A percentile compares a stretch with the other conserved stretches of the same genome.
These are phyloP conservation scores for Spencermartinsiella ligniputridi DNA, from an alignment of 1,139 yeast species.

Conservation along the genomic window DNA sequence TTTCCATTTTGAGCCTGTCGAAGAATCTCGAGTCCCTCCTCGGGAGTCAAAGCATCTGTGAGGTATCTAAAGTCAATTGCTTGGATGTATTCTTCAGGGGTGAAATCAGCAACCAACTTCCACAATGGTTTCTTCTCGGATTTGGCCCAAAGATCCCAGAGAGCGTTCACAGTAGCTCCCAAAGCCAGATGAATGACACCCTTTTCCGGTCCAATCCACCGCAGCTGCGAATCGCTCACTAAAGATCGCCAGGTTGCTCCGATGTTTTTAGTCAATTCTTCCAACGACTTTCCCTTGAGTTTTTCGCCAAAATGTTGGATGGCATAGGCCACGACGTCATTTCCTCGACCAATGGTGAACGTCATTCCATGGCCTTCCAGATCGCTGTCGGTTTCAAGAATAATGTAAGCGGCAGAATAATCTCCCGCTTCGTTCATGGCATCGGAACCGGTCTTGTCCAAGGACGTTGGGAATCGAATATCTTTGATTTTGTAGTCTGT, in stretches of 20 bases:
- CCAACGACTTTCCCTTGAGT: slow-evolving; percentile 31
- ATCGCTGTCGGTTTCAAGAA: slow-evolving; percentile 26
- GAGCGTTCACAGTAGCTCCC: slow-evolving; percentile 35
- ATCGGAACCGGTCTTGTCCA: slow-evolving; percentile 37
- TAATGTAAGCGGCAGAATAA: slow-evolving; percentile 33
- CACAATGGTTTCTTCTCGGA: slow-evolving; percentile 36
- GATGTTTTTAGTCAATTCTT: slow-evolving; percentile 33
- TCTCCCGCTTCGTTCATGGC: slow-evolving; percentile 38
- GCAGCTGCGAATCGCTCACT: slow-evolving; percentile 37
- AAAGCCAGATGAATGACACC: slow-evolving; percentile 38
- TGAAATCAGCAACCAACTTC: slow-evolving; percentile 38
- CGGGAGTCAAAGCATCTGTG: slow-evolving; percentile 39
- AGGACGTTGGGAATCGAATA: slow-evolving; percentile 37
- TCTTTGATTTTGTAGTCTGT: slow-evolving; percentile 33
- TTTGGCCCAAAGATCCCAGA: slow-evolving; percentile 42
- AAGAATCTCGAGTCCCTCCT: slow-evolving; percentile 36
- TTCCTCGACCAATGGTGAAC: slow-evolving; percentile 36
- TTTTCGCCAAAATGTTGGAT: slow-evolving; percentile 32
- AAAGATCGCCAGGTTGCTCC: slow-evolving; percentile 39
- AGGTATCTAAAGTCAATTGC: slow-evolving; percentile 43
- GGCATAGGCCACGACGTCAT: slow-evolving; percentile 32
- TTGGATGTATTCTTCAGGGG: slow-evolving; percentile 41
- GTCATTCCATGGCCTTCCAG: slow-evolving; percentile 33
- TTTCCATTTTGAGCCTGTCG: slow-evolving; percentile 32
- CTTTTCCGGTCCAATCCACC: slow-evolving; percentile 43